Base-by-base conservation (phyloP, 2,329 filamentous ascomycete species). In the Cercospora beticola region DNA sequence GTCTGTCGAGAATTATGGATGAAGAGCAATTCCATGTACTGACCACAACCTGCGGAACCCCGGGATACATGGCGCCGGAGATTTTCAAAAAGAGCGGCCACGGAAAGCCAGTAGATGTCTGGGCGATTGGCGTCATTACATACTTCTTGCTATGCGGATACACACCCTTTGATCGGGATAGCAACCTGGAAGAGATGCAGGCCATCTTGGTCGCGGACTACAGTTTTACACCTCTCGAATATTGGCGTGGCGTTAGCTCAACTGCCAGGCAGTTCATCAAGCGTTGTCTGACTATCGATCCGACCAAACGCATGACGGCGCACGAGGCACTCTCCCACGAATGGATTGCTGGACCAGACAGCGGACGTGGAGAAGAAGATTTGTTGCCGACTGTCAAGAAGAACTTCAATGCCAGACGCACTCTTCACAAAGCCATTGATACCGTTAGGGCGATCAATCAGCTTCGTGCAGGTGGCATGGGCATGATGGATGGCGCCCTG, bases 41-140 rank as follows among this genome's bases (percentile, higher is more conserved):
- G 71, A 99, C 95, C 10, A 99, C 95, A 0, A 99, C 95, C 1
- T 99, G 95, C 79, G 95, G 95, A 68, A 99, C 95, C 1, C 95
- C 95, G 3, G 95, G 95, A 60, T 99, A 99, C 82, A 99, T 99
- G 95, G 95, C 95, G 2, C 95, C 95, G 23, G 95, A 99, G 80
- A 99, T 99, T 76, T 99, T 99, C 83, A 97, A 97, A 81, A 99
- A 99, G 85, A 94, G 91, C 7, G 95, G 95, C 28, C 95, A 99
- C 79, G 95, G 95, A 71, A 99, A 98, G 82, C 94, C 95, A 74
- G 95, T 99, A 64, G 95, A 99, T 80, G 90, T 99, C 72, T 99
- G 95, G 95, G 95, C 95, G 43, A 93, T 98, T 71, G 95, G 95
- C 58, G 95, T 99, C 54, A 99, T 99, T 78, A 98, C 95, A 33